phyloP scores from a whole-genome alignment of 140 eudicot species.

The Bidens hawaiensis region DNA sequence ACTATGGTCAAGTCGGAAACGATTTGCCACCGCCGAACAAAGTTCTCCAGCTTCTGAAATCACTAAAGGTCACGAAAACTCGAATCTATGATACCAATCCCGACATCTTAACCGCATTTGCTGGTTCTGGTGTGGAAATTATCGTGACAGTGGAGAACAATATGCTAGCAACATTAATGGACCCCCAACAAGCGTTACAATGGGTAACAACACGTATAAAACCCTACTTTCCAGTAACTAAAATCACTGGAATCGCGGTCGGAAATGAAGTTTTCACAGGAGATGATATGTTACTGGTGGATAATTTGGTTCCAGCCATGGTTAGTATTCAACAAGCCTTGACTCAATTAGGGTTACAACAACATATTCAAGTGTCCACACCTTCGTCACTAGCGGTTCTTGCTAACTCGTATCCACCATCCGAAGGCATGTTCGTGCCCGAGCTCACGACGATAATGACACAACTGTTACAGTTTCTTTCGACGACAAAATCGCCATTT shows the following conservation, averaged over 20 bases:
- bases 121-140: conserved; percentile 59
- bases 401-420: conserved; percentile 70
- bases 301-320: conserved; percentile 77
- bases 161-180: conserved; percentile 44
- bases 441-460: conserved; percentile 57
- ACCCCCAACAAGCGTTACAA: conserved; percentile 74
- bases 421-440: conserved; percentile 57
- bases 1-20: conserved; percentile 85
- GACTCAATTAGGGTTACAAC: conserved; percentile 43
- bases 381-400: conserved; percentile 69
- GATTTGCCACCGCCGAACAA: conserved; percentile 67
- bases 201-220: conserved; percentile 71
- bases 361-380: conserved; percentile 59
- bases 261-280: conserved; percentile 90
- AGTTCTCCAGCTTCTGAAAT: conserved; percentile 51
- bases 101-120: conserved; percentile 58
- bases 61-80: conserved; percentile 51
- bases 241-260: conserved; percentile 76
- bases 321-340: conserved; percentile 60
- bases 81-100: conserved; percentile 93
- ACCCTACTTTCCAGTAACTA: conserved; percentile 69
- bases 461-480: conserved; percentile 51
- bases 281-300: conserved; percentile 38
- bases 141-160: conserved; percentile 70
- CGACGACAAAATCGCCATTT: conserved; percentile 61